Evolutionary conservation across 2,329 filamentous ascomycete genomes (phyloP).

Genomic region (Colletotrichum spaethianum): DNA sequence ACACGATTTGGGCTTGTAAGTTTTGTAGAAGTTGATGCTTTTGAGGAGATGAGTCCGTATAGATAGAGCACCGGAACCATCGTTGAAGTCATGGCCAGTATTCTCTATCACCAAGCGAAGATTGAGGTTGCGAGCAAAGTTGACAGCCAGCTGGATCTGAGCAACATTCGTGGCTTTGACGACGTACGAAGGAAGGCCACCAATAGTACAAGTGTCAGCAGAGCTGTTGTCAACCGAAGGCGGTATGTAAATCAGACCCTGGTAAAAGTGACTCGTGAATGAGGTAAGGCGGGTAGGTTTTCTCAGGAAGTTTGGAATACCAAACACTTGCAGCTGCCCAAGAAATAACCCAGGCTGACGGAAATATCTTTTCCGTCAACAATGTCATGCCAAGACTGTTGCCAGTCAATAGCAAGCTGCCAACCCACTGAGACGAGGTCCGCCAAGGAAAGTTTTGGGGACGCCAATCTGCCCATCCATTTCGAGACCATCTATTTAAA

Average conservation of each 20-base stretch:
- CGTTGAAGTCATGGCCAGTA: slow-evolving; percentile 52
- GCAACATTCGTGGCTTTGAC: slow-evolving; percentile 57
- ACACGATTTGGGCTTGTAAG: slow-evolving; percentile 57
- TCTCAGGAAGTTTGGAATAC: too few relatives aligned
- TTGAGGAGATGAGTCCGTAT: slow-evolving; percentile 57
- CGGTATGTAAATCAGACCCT: slow-evolving; percentile 55
- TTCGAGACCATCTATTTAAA: background rate
- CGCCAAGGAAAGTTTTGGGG: too few relatives aligned
- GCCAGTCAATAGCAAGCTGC: too few relatives aligned
- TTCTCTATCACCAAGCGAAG: slow-evolving; percentile 66
- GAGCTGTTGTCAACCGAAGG: slow-evolving; percentile 42
- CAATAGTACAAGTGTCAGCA: slow-evolving; percentile 52
- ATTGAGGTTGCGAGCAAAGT: slow-evolving; percentile 62
- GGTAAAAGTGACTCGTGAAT: slow-evolving; percentile 56
- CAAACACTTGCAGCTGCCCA: too few relatives aligned
- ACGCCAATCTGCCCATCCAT: background rate
- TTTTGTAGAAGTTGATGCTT: slow-evolving; percentile 52
- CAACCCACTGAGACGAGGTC: too few relatives aligned
- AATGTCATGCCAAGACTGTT: too few relatives aligned
- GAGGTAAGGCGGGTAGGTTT: slow-evolving; percentile 45
- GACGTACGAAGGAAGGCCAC: slow-evolving; percentile 59
- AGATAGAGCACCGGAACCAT: slow-evolving; percentile 52
- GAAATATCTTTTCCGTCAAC: too few relatives aligned
- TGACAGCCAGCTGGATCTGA: slow-evolving; percentile 61
- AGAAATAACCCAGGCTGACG: too few relatives aligned